Conservation (phyloP, 352 stramenopile species). For the Phytopythium vexans region DNA sequence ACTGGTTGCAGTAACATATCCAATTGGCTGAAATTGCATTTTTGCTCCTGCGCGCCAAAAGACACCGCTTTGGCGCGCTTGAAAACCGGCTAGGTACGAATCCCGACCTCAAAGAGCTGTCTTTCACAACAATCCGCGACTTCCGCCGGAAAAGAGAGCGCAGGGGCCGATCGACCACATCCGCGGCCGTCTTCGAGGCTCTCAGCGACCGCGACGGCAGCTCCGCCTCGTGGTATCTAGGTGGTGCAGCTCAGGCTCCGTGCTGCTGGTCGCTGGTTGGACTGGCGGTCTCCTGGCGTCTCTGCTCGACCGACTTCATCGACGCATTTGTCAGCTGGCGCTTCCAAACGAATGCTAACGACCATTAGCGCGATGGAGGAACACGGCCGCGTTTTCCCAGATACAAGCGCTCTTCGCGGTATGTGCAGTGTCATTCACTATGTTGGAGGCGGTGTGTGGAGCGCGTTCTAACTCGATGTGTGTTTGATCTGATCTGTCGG, state of each 20-base stretch:
- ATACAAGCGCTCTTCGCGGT: conserved; percentile 16
- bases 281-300: too few species aligned
- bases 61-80: neutral
- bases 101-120: too few species aligned
- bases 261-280: too few species aligned
- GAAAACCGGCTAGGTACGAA: conserved; percentile 1
- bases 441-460: neutral
- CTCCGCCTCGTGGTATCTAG: too few species aligned
- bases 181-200: too few species aligned
- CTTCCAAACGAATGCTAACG: conserved; percentile 16
- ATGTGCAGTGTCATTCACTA: conserved; percentile 1
- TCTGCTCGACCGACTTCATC: too few species aligned
- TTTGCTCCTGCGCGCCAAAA: neutral
- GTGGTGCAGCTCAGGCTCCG: too few species aligned
- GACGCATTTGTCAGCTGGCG: conserved; percentile 1
- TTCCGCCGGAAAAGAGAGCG: too few species aligned
- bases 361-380: conserved; percentile 27
- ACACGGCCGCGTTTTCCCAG: conserved; percentile 12
- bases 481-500: neutral
- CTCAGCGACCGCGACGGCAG: too few species aligned
- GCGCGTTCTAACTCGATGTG: neutral
- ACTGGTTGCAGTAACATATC: neutral
- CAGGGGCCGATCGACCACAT: too few species aligned
- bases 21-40: conserved; percentile 1
- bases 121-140: too few species aligned